Percentiles rank a stretch among this genome's conserved stretches.
Conservation (phyloP, 106 monocot genomes). For the Acorus calamus region DNA sequence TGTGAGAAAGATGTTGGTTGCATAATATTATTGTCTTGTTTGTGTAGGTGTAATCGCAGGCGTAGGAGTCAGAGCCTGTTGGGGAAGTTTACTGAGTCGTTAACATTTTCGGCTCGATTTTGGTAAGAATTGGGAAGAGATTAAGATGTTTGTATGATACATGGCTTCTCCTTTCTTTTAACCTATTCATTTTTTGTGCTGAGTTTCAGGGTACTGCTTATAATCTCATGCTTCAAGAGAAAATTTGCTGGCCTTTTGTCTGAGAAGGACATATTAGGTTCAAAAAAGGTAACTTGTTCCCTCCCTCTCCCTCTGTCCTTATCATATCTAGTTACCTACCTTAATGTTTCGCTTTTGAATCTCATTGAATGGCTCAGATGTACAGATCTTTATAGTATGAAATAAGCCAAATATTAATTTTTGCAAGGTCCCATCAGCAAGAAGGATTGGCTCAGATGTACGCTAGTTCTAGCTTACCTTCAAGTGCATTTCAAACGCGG, state of each 20-base stretch:
- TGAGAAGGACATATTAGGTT: conserved; percentile 76
- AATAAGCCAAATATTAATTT: conserved; percentile 13
- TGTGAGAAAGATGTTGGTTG: background rate
- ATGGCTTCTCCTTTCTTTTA: background rate
- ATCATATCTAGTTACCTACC: background rate
- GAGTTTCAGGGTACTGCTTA: conserved; percentile 51
- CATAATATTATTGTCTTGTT: background rate
- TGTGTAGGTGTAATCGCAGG: conserved; percentile 35
- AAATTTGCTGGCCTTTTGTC: conserved; percentile 56
- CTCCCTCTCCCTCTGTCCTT: background rate
- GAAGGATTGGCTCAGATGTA: conserved; percentile 70
- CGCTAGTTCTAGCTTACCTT: conserved; percentile 34
- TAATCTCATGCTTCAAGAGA: conserved; percentile 57
- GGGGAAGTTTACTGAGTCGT: conserved; percentile 50
- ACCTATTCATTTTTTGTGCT: background rate
- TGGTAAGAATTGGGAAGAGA: conserved; percentile 37
- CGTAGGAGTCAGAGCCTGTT: conserved; percentile 31
- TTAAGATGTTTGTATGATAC: conserved; percentile 1
- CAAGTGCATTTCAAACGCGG: conserved; percentile 30
- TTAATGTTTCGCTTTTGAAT: background rate
- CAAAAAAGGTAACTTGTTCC: conserved; percentile 48
- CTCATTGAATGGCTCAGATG: background rate
- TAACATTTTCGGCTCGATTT: conserved; percentile 52
- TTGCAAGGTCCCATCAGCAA: conserved; percentile 49
- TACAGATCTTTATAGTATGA: background rate